Evolutionary conservation across 352 stramenopile genomes (phyloP).

Genomic region (Peronosclerospora sorghi): DNA sequence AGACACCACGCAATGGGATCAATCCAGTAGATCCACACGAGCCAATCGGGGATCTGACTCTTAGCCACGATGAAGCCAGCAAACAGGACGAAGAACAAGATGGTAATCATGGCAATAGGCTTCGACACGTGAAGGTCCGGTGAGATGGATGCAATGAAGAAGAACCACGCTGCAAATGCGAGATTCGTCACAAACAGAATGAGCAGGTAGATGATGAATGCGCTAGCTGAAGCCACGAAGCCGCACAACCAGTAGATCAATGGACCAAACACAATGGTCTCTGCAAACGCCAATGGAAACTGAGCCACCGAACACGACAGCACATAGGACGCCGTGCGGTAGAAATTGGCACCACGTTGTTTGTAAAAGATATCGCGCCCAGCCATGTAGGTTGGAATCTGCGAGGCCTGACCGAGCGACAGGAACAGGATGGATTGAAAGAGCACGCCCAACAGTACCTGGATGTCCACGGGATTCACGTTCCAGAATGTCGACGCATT

Average conservation of each 20-base stretch:
- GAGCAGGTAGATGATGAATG: conserved; percentile 20
- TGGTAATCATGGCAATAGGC: conserved; percentile 13
- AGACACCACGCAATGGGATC: conserved; percentile 34
- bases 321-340: conserved; percentile 36
- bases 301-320: conserved; percentile 40
- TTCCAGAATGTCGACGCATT: conserved; percentile 29
- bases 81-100: conserved; percentile 29
- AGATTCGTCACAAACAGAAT: conserved; percentile 20
- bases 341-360: conserved; percentile 61
- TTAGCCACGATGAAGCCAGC: conserved; percentile 22
- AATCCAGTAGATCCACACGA: conserved; percentile 48
- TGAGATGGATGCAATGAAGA: conserved; percentile 17
- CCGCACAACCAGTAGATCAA: conserved; percentile 74
- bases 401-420: conserved; percentile 43
- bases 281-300: conserved; percentile 37
- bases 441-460: conserved; percentile 45
- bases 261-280: conserved; percentile 57
- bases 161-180: conserved; percentile 26
- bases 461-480: conserved; percentile 16
- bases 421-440: conserved; percentile 67
- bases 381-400: conserved; percentile 63
- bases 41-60: conserved; percentile 8
- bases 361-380: conserved; percentile 62
- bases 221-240: conserved; percentile 7
- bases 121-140: conserved; percentile 16